These are phyloP conservation scores for Lactarius vividus DNA, from an alignment of 768 basidiomycete species.

Conservation along the genomic window DNA sequence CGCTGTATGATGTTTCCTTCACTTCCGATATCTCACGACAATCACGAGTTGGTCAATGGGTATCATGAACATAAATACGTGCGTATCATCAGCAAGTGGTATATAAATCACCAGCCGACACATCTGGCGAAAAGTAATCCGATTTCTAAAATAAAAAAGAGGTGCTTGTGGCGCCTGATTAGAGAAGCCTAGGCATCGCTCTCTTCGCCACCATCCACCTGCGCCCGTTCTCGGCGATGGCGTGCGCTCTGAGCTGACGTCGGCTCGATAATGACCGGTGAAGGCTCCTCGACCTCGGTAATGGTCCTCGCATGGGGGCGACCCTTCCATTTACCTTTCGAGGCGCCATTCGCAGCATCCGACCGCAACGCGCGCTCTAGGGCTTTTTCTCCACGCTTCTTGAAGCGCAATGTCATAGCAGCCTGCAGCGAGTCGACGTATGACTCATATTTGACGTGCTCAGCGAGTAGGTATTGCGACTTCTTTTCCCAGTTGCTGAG, in stretches of 20 bases:
- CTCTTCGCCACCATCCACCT: slow-evolving; percentile 10
- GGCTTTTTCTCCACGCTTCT: slow-evolving; percentile 87
- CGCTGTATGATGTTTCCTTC: background rate
- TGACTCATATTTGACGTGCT: slow-evolving; percentile 93
- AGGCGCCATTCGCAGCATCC: slow-evolving; percentile 5
- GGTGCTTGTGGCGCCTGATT: background rate
- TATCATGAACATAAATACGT: slow-evolving; percentile 18
- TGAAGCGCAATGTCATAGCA: slow-evolving; percentile 81
- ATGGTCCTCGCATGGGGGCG: slow-evolving; percentile 46
- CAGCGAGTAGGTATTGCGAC: slow-evolving; percentile 82
- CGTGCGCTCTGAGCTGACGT: background rate
- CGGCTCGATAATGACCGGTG: background rate
- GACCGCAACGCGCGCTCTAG: slow-evolving; percentile 56
- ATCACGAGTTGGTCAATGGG: slow-evolving; percentile 15
- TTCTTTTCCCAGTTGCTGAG: slow-evolving; percentile 91
- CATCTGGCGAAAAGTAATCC: slow-evolving; percentile 10
- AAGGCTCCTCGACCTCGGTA: slow-evolving; percentile 43
- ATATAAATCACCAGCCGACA: slow-evolving; percentile 17
- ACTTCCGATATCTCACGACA: background rate
- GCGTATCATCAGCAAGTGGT: slow-evolving; percentile 25
- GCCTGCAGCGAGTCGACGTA: slow-evolving; percentile 88
- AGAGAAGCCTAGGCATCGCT: slow-evolving; percentile 1
- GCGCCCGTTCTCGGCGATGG: slow-evolving; percentile 23
- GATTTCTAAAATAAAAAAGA: background rate
- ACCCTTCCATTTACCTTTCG: slow-evolving; percentile 41